phyloP scores from a whole-genome alignment of 768 basidiomycete species.

The Asterophora lycoperdoides region DNA sequence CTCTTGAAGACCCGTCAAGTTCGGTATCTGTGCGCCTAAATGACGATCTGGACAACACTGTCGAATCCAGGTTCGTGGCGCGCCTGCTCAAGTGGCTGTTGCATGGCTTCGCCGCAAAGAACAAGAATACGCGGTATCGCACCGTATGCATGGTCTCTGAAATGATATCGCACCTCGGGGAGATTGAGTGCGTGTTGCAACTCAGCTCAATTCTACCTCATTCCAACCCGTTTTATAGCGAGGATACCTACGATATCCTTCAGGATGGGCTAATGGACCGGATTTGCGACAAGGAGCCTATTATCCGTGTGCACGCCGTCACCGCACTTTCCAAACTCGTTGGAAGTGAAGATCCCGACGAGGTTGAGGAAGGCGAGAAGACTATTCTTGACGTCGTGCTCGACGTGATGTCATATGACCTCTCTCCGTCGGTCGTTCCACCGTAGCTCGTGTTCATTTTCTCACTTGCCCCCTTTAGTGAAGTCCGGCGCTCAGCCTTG shows the following conservation, averaged over 20 bases:
- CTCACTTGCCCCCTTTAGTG: constrained; percentile 35
- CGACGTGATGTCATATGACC: constrained; percentile 67
- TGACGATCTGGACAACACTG: constrained; percentile 61
- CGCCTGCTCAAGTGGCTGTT: constrained; percentile 70
- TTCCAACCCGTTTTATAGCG: constrained; percentile 41
- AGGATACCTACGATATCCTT: constrained; percentile 73
- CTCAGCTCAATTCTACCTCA: not conserved
- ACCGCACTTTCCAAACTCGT: constrained; percentile 77
- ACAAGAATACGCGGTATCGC: constrained; percentile 84
- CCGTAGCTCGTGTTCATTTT: not conserved
- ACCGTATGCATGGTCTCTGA: constrained; percentile 79
- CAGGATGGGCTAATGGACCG: constrained; percentile 69
- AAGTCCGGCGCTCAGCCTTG: constrained; percentile 89
- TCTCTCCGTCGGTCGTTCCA: constrained; percentile 51
- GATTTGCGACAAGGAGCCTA: constrained; percentile 79
- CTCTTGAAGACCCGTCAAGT: constrained; percentile 21
- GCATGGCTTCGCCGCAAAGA: constrained; percentile 83
- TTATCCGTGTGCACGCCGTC: constrained; percentile 81
- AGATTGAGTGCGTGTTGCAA: constrained; percentile 69
- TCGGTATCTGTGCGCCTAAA: constrained; percentile 20
- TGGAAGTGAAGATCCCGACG: constrained; percentile 60
- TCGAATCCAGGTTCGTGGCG: constrained; percentile 63
- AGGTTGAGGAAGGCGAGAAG: constrained; percentile 43
- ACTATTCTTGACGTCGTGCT: constrained; percentile 64
- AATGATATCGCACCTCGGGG: constrained; percentile 79